phyloP scores from a whole-genome alignment of 1,139 yeast genomes.

The Maudiozyma humilis region DNA sequence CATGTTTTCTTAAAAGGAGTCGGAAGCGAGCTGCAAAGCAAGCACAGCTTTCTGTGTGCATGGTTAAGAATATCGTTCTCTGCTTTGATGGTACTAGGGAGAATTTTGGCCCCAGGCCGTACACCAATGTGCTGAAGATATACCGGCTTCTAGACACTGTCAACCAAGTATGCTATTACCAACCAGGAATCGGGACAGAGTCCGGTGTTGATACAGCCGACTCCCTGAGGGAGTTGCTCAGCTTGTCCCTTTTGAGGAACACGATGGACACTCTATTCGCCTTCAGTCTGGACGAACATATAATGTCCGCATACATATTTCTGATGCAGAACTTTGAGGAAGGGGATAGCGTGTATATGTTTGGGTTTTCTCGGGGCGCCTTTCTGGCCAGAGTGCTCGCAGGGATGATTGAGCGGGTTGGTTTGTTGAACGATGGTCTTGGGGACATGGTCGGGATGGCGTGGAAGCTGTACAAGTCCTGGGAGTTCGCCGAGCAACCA shows the following conservation, averaged over 20 bases:
- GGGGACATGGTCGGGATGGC: conserved; percentile 50
- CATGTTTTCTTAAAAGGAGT: too few species aligned
- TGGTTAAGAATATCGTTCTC: conserved; percentile 37
- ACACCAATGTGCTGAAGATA: conserved; percentile 47
- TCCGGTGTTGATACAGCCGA: conserved; percentile 36
- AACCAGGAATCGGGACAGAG: conserved; percentile 56
- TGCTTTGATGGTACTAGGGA: conserved; percentile 60
- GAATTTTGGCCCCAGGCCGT: conserved; percentile 49
- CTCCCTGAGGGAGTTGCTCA: conserved; percentile 17
- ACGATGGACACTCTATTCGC: conserved; percentile 46
- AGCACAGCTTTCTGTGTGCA: too few species aligned
- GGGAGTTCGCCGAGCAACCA: conserved; percentile 59
- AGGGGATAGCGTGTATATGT: conserved; percentile 46
- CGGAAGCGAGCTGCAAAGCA: too few species aligned
- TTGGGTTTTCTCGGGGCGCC: conserved; percentile 63
- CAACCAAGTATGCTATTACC: conserved; percentile 50
- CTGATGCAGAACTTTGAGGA: conserved; percentile 40
- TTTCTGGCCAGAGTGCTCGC: conserved; percentile 54
- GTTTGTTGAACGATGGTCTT: conserved; percentile 44
- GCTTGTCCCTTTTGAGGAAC: conserved; percentile 21
- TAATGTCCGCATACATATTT: conserved; percentile 47
- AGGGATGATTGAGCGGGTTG: conserved; percentile 57
- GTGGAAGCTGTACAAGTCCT: conserved; percentile 51
- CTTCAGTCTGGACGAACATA: conserved; percentile 45
- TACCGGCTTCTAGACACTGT: conserved; percentile 46